A percentile compares a stretch with the other conserved stretches of the same genome.
phyloP scores from a whole-genome alignment of 2,329 filamentous ascomycete species.

The Orbilia quercus region DNA sequence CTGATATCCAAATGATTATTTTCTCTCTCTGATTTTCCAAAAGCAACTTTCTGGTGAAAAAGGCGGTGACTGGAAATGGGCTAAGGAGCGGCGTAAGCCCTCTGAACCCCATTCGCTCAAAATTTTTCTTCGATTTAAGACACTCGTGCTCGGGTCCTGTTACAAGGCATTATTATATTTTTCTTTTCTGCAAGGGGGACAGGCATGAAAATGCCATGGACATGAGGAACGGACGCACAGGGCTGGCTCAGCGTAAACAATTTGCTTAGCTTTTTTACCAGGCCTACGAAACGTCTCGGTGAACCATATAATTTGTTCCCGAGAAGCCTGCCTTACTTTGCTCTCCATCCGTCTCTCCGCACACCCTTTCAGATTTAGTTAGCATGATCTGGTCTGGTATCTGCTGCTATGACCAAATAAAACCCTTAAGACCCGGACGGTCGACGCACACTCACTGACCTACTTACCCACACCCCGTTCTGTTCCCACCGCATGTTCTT shows the following conservation, averaged over 20 bases:
- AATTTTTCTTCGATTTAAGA: slow-evolving; percentile 30
- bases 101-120: slow-evolving; percentile 50
- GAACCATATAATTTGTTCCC: slow-evolving; percentile 52
- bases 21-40: slow-evolving; percentile 17
- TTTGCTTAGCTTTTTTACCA: slow-evolving; percentile 24
- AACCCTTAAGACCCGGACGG: slow-evolving; percentile 37
- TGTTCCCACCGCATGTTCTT: slow-evolving; percentile 9
- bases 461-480: slow-evolving; percentile 14
- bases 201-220: slow-evolving; percentile 10
- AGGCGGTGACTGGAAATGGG: slow-evolving; percentile 44
- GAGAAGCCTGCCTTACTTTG: slow-evolving; percentile 11
- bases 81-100: slow-evolving; percentile 51
- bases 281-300: slow-evolving; percentile 36
- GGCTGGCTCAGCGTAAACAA: slow-evolving; percentile 19
- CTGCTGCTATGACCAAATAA: slow-evolving; percentile 32
- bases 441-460: slow-evolving; percentile 14
- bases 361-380: slow-evolving; percentile 28
- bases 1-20: slow-evolving; percentile 16
- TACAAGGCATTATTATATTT: slow-evolving; percentile 44
- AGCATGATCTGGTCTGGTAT: too few species aligned
- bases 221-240: slow-evolving; percentile 35
- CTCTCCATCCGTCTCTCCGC: slow-evolving; percentile 34
- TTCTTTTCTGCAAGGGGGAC: slow-evolving; percentile 45
- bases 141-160: slow-evolving; percentile 46
- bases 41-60: slow-evolving; percentile 30